Evolutionary conservation across 768 basidiomycete genomes (phyloP).

Genomic region (Crepidotus variabilis): DNA sequence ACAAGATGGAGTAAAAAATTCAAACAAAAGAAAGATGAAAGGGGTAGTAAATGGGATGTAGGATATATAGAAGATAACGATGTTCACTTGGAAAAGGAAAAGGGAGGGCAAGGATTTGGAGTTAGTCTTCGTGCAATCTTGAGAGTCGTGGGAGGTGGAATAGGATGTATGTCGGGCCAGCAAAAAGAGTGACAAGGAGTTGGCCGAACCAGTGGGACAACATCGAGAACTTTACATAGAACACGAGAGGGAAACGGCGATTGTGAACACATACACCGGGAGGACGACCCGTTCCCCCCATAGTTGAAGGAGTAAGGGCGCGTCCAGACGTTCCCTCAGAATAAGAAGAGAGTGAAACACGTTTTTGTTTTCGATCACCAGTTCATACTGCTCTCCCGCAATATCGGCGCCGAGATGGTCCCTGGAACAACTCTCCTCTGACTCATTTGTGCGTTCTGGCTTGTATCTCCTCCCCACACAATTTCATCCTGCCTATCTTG

Average conservation of each 20-base stretch:
- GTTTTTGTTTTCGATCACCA: conserved; percentile 42
- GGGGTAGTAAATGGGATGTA: not conserved
- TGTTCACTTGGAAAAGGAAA: not conserved
- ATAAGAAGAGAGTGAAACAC: not conserved
- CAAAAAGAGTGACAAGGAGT: not conserved
- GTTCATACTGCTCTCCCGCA: conserved; percentile 82
- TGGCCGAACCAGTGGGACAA: not conserved
- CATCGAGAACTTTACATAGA: not conserved
- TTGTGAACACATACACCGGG: not conserved
- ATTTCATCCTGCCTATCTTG: conserved; percentile 21
- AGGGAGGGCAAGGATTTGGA: not conserved
- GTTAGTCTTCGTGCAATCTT: not conserved
- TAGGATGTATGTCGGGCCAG: not conserved
- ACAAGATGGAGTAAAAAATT: not conserved
- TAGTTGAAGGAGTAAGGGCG: not conserved
- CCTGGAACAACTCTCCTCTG: conserved; percentile 60
- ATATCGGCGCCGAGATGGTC: conserved; percentile 70
- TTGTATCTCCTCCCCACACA: conserved; percentile 7
- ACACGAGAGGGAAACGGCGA: not conserved
- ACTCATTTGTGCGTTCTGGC: conserved; percentile 32
- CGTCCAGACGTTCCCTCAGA: not conserved
- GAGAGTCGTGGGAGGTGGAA: not conserved
- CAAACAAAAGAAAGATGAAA: not conserved
- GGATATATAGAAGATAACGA: not conserved
- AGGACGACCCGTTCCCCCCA: not conserved